A percentile compares a stretch with the other conserved stretches of the same genome.
Evolutionary conservation across 345 rosid genomes (phyloP).

Genomic region (Limnanthes douglasii): DNA sequence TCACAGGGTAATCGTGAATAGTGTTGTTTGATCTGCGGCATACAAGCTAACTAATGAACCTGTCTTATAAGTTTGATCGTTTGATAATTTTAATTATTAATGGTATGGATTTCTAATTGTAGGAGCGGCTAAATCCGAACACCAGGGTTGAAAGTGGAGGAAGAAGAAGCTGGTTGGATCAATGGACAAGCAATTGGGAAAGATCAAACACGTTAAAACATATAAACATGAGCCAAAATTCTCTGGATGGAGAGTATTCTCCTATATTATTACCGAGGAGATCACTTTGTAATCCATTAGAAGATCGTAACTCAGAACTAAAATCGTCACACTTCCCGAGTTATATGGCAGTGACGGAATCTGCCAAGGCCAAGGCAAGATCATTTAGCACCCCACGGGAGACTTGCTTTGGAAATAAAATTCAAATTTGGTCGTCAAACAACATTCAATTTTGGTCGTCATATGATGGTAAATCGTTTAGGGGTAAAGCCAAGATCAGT

Average conservation of each 20-base stretch:
- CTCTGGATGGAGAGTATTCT: no score
- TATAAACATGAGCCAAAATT: no score
- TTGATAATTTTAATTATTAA: no score
- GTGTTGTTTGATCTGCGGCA: background rate
- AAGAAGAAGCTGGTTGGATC: slow-evolving; percentile 70
- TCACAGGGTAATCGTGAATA: slow-evolving; percentile 32
- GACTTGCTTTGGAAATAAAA: no score
- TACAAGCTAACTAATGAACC: slow-evolving; percentile 2
- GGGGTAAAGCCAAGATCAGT: no score
- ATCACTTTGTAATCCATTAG: slow-evolving; percentile 30
- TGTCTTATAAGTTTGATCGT: background rate
- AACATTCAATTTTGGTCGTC: no score
- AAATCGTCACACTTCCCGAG: no score
- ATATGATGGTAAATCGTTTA: no score
- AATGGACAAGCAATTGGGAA: slow-evolving; percentile 47
- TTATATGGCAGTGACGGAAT: slow-evolving; percentile 88
- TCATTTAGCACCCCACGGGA: no score
- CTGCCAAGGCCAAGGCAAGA: slow-evolving; percentile 78
- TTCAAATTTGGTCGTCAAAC: no score
- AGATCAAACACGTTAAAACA: slow-evolving; percentile 19
- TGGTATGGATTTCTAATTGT: no score
- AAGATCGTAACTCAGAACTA: slow-evolving; percentile 26
- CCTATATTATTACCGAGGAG: no score
- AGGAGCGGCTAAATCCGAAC: slow-evolving; percentile 76
- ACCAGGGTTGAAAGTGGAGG: slow-evolving; percentile 39